A percentile compares a stretch with the other conserved stretches of the same genome.
Evolutionary conservation across 352 stramenopile genomes (phyloP).

Genomic region (Thalassiosira exigua): DNA sequence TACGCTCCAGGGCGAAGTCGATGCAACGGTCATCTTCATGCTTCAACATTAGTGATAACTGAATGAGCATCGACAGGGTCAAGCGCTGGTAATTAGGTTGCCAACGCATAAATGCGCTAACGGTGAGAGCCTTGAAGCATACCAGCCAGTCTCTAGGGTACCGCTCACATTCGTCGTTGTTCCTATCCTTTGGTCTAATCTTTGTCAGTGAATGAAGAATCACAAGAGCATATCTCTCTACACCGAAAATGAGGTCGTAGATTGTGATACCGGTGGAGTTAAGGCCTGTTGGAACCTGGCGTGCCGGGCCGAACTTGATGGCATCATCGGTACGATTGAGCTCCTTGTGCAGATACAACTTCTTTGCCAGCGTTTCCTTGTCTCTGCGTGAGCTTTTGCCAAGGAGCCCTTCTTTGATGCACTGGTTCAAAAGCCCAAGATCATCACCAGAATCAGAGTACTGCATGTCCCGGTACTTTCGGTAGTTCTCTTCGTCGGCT

Average conservation of each 20-base stretch:
- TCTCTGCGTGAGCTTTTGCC: constrained; percentile 14
- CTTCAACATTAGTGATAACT: too few species aligned
- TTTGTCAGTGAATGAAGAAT: too few species aligned
- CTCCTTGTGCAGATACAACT: constrained; percentile 21
- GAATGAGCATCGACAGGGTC: constrained; percentile 21
- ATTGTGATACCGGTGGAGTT: too few species aligned
- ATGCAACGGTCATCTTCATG: too few species aligned
- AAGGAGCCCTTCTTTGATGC: constrained; percentile 13
- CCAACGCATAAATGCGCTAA: constrained; percentile 15
- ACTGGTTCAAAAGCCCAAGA: constrained; percentile 7
- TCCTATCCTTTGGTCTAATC: too few species aligned
- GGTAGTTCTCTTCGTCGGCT: not conserved
- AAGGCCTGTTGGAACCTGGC: too few species aligned
- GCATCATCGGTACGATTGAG: too few species aligned
- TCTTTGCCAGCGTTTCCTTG: constrained; percentile 24
- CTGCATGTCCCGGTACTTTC: not conserved
- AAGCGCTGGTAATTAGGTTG: constrained; percentile 25
- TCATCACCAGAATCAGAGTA: constrained; percentile 14
- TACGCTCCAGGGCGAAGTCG: too few species aligned
- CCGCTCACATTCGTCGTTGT: constrained; percentile 5
- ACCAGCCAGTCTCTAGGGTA: constrained; percentile 19
- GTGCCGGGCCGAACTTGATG: too few species aligned
- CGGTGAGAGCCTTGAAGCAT: constrained; percentile 18
- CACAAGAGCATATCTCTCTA: too few species aligned
- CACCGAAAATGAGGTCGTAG: too few species aligned